phyloP scores from a whole-genome alignment of 2,329 filamentous ascomycete species.

The Penicillium italicum region DNA sequence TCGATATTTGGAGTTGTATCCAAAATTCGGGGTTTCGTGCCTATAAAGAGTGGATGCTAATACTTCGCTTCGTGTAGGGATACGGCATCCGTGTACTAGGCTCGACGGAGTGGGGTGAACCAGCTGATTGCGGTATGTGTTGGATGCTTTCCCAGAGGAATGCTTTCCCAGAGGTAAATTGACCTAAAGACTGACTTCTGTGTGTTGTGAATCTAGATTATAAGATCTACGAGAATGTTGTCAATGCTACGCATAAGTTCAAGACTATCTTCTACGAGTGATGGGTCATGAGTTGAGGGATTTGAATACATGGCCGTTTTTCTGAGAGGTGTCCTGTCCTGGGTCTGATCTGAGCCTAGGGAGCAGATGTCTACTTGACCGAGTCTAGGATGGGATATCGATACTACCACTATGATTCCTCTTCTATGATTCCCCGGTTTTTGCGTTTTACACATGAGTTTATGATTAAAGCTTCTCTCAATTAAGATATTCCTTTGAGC shows the following conservation, averaged over 20 bases:
- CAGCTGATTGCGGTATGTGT: constrained; percentile 37
- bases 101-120: constrained; percentile 43
- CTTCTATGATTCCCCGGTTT: constrained; percentile 3
- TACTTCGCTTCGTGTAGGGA: constrained; percentile 22
- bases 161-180: neutral
- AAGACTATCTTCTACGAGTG: constrained; percentile 70
- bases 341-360: neutral
- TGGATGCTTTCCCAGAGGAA: constrained; percentile 1
- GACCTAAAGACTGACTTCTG: neutral
- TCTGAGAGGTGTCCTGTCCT: neutral
- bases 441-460: constrained; percentile 7
- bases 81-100: constrained; percentile 42
- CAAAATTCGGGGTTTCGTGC: neutral
- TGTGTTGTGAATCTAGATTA: constrained; percentile 57
- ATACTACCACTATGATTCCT: neutral
- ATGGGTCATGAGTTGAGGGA: neutral
- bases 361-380: neutral
- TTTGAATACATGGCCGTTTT: neutral
- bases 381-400: neutral
- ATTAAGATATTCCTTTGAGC: neutral
- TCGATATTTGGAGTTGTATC: too few relatives aligned
- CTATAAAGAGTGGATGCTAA: constrained; percentile 3
- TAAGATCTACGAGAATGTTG: constrained; percentile 69
- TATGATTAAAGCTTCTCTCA: constrained; percentile 2
- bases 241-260: constrained; percentile 79